Conservation (phyloP, 768 basidiomycete species). For the Auricularia sp. region DNA sequence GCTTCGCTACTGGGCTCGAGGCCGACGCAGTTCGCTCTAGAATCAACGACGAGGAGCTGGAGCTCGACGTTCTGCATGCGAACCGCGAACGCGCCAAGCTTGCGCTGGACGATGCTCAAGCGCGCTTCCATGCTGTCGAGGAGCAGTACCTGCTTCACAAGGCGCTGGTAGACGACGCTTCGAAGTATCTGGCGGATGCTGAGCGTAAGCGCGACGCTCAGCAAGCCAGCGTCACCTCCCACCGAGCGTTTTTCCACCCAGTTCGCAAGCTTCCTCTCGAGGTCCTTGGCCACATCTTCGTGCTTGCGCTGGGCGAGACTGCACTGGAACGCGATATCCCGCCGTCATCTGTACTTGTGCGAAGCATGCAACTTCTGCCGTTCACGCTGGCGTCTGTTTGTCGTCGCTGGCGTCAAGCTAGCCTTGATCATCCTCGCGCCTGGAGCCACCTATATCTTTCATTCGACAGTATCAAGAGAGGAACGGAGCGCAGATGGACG, state of each 20-base stretch:
- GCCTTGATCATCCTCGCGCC: background rate
- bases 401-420: background rate
- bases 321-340: background rate
- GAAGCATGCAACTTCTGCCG: background rate
- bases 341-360: background rate
- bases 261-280: background rate
- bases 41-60: background rate
- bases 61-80: background rate
- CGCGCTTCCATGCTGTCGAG: background rate
- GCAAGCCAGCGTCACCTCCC: slow-evolving; percentile 59
- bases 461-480: background rate
- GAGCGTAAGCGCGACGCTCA: slow-evolving; percentile 59
- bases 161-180: too few relatives aligned
- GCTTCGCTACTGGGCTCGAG: background rate
- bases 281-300: background rate
- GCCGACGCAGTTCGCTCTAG: background rate
- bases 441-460: background rate
- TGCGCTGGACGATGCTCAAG: background rate
- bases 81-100: background rate
- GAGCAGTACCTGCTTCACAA: background rate
- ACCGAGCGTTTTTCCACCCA: background rate
- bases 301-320: background rate
- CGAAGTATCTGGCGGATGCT: slow-evolving; percentile 21
- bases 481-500: background rate
- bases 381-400: background rate